Base-by-base conservation (phyloP, 2,329 filamentous ascomycete genomes). In the Colletotrichum gigasporum region DNA sequence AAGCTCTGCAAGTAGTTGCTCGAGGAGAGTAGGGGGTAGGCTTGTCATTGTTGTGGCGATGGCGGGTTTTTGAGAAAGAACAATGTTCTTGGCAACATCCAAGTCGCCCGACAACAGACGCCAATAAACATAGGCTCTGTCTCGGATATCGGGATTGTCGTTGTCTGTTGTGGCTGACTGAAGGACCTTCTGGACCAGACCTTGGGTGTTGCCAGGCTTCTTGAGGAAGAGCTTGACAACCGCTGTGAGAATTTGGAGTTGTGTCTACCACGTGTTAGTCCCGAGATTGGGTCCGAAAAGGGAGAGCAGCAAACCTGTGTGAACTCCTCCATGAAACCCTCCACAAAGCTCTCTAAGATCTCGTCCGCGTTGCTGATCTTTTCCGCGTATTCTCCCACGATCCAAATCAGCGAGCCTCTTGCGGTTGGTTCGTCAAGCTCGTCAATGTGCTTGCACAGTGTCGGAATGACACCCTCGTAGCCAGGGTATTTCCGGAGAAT, bases 311-410 rank as follows among this genome's bases (percentile, higher is more conserved):
- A 70, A 75, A 93, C 91, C 83, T 96, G 95, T 54, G 94, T 96
- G 74, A 97, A 98, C 77, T 99, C 96, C 75, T 98, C 96, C 76
- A 92, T 91, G 76, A 99, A 98, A 1, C 90, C 91, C 59, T 98
- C 96, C 11, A 97, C 95, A 73, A 99, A 99, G 16, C 91, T 90
- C 54, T 89, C 86, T 63, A 99, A 79, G 67, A 99, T 98, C 70
- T 98, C 93, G 68, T 94, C 94, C n/a, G 96, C 96, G 72, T 99
- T 98, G 80, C 88, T 97, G 73, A 99, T 99, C 84, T 99, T 99
- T 82, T 99, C 96, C 1, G 96, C 96, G 75, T 99, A 99, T 77
- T 99, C 96, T 70, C 96, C 96, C 5, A 99, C 95, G 70, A 99
- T 98, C 96, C 96, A 99, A 73, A 99, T 98, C 64, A 99, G 82